phyloP scores from a whole-genome alignment of 1,284 basidiomycete genomes.

The Pseudozyma sp. region DNA sequence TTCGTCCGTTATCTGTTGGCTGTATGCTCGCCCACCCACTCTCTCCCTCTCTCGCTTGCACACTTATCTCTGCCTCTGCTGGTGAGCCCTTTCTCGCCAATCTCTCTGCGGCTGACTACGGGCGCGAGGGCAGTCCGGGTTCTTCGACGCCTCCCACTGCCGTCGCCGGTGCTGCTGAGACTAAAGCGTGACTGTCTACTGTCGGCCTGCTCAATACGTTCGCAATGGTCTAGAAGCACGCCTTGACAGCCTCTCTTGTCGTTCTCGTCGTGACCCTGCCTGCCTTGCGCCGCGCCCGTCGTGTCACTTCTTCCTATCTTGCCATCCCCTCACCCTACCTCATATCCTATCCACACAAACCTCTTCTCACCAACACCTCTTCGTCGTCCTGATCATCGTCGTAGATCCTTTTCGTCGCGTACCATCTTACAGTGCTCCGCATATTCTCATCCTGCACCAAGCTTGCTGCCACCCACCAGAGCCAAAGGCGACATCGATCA shows the following conservation, averaged over 20 bases:
- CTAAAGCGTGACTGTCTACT: neutral
- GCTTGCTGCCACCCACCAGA: too few species aligned
- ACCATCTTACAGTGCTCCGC: too few species aligned
- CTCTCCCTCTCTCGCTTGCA: too few species aligned
- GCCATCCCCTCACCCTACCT: conserved; percentile 1
- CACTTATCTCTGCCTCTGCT: neutral
- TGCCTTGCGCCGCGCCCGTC: neutral
- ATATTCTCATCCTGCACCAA: too few species aligned
- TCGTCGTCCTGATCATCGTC: neutral
- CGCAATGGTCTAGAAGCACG: neutral
- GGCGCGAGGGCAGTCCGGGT: conserved; percentile 14
- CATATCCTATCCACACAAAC: neutral
- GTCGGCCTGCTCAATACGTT: neutral
- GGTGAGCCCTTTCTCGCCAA: conserved; percentile 1
- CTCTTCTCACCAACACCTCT: neutral
- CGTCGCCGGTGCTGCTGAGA: too few species aligned
- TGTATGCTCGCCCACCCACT: too few species aligned
- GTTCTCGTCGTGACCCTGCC: neutral
- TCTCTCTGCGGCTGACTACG: neutral
- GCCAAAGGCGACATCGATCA: too few species aligned
- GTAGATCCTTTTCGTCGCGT: too few species aligned
- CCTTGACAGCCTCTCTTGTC: neutral
- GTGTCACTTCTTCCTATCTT: neutral
- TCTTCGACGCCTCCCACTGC: neutral
- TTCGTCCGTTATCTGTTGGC: too few species aligned